Conservation (phyloP, 208 protist genomes). For the Tetramitus jugosus region DNA sequence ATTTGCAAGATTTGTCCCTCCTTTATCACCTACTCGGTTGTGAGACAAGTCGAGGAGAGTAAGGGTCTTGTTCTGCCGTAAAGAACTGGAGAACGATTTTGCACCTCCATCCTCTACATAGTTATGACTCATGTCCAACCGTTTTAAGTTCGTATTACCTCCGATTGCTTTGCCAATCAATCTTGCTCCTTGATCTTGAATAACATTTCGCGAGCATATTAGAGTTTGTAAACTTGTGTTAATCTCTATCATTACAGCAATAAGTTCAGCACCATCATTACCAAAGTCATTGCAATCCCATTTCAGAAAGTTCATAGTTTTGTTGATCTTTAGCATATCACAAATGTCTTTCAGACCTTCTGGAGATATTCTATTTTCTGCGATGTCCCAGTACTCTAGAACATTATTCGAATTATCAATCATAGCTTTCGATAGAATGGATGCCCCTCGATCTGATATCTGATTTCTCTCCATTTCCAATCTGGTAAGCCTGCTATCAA, state of each 20-base stretch:
- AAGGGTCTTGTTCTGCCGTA: constrained; percentile 20
- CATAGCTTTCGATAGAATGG: neutral
- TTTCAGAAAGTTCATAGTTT: neutral
- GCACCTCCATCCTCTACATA: constrained; percentile 58
- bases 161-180: constrained; percentile 50
- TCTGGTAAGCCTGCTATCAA: neutral
- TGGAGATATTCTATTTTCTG: constrained; percentile 1
- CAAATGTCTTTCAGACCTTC: neutral
- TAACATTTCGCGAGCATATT: constrained; percentile 47
- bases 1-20: constrained; percentile 10
- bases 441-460: neutral
- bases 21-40: constrained; percentile 19
- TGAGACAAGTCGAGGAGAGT: neutral
- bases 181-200: constrained; percentile 51
- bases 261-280: constrained; percentile 42
- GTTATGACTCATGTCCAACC: constrained; percentile 67
- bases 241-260: constrained; percentile 56
- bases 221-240: constrained; percentile 55
- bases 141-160: constrained; percentile 53
- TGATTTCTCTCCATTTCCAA: constrained; percentile 10
- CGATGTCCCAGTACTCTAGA: neutral
- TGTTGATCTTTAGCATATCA: constrained; percentile 5
- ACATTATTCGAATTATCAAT: neutral
- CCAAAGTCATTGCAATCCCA: constrained; percentile 45
- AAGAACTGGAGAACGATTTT: constrained; percentile 53